Evolutionary conservation across 768 basidiomycete species (phyloP).

Genomic region (Lactarius quietus): DNA sequence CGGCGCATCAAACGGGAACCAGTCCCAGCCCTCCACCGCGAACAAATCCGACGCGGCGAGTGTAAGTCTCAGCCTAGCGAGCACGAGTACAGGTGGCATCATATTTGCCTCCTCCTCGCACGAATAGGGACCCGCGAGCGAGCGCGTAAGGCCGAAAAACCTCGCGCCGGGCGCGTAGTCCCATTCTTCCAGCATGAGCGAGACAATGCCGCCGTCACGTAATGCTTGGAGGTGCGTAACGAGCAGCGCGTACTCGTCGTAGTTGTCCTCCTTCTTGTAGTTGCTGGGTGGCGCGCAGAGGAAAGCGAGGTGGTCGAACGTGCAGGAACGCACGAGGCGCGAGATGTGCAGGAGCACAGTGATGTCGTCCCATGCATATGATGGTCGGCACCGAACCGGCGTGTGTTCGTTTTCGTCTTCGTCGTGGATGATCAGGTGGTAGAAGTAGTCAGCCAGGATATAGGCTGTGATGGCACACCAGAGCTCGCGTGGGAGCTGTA

Average conservation of each 20-base stretch:
- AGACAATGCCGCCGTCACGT: background rate
- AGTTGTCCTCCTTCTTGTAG: too few relatives aligned
- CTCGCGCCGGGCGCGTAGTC: background rate
- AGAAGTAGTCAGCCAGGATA: background rate
- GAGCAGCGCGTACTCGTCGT: background rate
- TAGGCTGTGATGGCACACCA: background rate
- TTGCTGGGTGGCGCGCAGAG: background rate
- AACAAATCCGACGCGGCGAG: conserved; percentile 1
- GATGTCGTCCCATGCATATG: background rate
- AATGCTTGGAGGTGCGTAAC: background rate
- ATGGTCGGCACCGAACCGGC: background rate
- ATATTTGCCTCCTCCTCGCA: background rate
- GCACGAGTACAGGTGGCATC: background rate
- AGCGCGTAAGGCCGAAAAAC: background rate
- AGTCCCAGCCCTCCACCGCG: background rate
- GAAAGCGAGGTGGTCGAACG: conserved; percentile 1
- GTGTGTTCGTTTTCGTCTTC: background rate
- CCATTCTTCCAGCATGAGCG: background rate
- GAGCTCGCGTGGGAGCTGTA: background rate
- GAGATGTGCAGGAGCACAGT: background rate
- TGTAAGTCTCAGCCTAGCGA: background rate
- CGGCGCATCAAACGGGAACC: conserved; percentile 7
- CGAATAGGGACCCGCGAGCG: background rate
- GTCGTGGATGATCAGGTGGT: background rate
- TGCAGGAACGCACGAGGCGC: background rate